These are phyloP conservation scores for Metschnikowia reukaufii DNA, from an alignment of 805 yeast species.

Conservation along the genomic window DNA sequence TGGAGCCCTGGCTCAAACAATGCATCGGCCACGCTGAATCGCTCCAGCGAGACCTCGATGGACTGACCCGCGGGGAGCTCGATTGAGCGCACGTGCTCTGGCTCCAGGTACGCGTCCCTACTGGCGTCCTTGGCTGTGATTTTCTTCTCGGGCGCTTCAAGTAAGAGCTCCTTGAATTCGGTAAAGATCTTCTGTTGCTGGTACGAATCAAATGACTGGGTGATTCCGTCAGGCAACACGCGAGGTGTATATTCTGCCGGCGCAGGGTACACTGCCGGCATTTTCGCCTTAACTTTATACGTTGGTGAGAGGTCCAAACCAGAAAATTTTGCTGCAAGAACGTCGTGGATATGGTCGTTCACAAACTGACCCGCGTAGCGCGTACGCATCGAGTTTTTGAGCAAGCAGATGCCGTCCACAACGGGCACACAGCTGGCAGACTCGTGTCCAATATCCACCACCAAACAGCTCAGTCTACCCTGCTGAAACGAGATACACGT, in stretches of 20 bases:
- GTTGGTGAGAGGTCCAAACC: slow-evolving; percentile 33
- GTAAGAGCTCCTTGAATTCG: slow-evolving; percentile 73
- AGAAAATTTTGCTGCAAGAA: slow-evolving; percentile 31
- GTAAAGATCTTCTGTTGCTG: slow-evolving; percentile 57
- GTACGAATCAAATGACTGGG: slow-evolving; percentile 54
- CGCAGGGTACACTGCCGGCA: slow-evolving; percentile 33
- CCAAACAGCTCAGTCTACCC: slow-evolving; percentile 83
- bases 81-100: slow-evolving; percentile 46
- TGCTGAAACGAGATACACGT: slow-evolving; percentile 85
- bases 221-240: slow-evolving; percentile 32
- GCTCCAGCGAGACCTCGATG: slow-evolving; percentile 56
- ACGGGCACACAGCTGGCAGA: slow-evolving; percentile 75
- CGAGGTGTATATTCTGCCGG: slow-evolving; percentile 24
- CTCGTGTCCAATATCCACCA: slow-evolving; percentile 85
- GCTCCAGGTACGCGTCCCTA: slow-evolving; percentile 30
- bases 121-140: slow-evolving; percentile 20
- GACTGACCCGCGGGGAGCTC: slow-evolving; percentile 79
- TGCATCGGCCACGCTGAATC: slow-evolving; percentile 69
- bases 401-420: slow-evolving; percentile 74
- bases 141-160: slow-evolving; percentile 52
- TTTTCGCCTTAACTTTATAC: slow-evolving; percentile 52
- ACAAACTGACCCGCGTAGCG: slow-evolving; percentile 72
- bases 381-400: slow-evolving; percentile 69
- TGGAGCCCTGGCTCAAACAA: slow-evolving; percentile 62
- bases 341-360: slow-evolving; percentile 50